phyloP scores from a whole-genome alignment of 306 rosid species.

The Prunus mira region DNA sequence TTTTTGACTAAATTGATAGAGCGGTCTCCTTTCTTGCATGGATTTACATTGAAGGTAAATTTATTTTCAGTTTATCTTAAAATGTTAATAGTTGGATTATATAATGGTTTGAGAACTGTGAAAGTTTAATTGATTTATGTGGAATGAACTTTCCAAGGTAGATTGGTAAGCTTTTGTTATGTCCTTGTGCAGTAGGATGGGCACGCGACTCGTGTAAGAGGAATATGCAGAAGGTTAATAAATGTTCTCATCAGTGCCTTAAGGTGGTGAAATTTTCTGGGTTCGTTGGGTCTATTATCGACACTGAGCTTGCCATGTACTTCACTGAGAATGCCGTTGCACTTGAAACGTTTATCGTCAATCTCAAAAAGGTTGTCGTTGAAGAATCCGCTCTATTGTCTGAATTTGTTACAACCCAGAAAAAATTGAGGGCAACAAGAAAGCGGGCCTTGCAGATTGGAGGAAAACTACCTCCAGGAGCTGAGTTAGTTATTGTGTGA shows the following conservation, averaged over 20 bases:
- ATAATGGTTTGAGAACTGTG: no score
- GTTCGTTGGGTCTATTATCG: neutral
- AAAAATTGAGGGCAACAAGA: neutral
- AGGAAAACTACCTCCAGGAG: neutral
- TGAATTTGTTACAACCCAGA: neutral
- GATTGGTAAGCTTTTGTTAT: neutral
- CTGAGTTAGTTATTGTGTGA: neutral
- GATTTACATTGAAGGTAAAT: neutral
- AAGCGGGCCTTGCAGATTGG: neutral
- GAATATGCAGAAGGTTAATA: neutral
- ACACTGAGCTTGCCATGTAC: neutral
- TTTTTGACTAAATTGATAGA: neutral
- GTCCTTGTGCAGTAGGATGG: neutral
- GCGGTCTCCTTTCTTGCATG: neutral
- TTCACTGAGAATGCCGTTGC: neutral
- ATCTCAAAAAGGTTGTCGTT: neutral
- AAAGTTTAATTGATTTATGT: neutral
- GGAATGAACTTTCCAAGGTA: neutral
- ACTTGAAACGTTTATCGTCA: neutral
- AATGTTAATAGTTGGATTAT: no score
- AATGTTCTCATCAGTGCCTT: slow-evolving; percentile 1
- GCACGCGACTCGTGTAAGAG: accelerated
- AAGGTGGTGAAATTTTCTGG: neutral
- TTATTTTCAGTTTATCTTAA: no score
- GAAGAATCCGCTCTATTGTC: no score